Evolutionary conservation across 331 rosid species (phyloP).

Genomic region (Dryas integrifolia): DNA sequence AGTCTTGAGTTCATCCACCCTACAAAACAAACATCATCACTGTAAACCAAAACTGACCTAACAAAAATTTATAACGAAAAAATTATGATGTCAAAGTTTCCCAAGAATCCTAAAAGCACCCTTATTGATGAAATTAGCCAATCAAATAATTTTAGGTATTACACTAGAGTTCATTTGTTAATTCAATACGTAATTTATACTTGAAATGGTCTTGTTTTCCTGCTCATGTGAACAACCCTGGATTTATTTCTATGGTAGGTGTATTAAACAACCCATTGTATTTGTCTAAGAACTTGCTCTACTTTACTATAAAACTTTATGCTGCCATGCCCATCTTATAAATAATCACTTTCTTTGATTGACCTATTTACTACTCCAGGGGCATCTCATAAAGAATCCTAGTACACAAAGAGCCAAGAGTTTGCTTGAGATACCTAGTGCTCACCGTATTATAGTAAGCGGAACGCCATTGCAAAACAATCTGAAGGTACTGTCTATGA

Average conservation of each 20-base stretch:
- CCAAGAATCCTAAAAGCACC: no score
- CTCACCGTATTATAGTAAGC: constrained; percentile 75
- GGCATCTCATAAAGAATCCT: constrained; percentile 96
- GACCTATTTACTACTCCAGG: constrained; percentile 46
- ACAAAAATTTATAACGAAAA: no score
- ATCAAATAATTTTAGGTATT: no score
- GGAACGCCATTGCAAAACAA: constrained; percentile 95
- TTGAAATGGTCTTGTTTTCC: neutral
- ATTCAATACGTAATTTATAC: neutral
- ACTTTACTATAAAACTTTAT: neutral
- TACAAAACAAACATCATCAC: no score
- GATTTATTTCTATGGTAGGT: constrained; percentile 3
- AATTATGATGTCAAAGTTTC: no score
- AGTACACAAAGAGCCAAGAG: constrained; percentile 96
- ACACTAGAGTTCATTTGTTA: no score
- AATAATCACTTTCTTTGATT: constrained; percentile 10
- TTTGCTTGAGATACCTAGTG: constrained; percentile 84
- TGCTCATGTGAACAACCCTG: neutral
- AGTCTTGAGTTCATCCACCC: no score
- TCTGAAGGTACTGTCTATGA: constrained; percentile 60
- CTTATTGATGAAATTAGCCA: no score
- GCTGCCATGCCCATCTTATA: neutral
- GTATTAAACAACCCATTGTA: constrained; percentile 2
- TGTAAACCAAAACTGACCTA: no score
- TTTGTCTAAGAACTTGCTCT: constrained; percentile 15